Conservation (phyloP, 2,329 filamentous ascomycete genomes). For the Colletotrichum sp. region DNA sequence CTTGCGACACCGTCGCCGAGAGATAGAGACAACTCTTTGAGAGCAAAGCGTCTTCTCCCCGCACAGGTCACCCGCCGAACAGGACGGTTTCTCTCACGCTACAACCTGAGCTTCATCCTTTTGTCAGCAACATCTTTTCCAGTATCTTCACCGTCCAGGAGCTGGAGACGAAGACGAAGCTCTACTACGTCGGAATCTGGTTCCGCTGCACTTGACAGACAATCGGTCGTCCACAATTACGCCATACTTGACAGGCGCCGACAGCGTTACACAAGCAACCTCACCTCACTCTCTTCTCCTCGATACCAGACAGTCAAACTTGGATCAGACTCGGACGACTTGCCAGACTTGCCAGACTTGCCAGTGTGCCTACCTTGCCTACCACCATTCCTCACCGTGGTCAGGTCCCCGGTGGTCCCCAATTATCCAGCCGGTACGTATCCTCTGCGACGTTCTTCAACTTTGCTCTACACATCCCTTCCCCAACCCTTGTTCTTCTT, state of each 20-base stretch:
- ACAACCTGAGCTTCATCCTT: neutral
- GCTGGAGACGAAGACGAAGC: neutral
- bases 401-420: neutral
- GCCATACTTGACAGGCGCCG: neutral
- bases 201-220: neutral
- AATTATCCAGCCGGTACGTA: constrained; percentile 5
- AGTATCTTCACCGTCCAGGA: neutral
- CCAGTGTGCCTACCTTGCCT: neutral
- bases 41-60: neutral
- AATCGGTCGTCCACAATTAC: neutral
- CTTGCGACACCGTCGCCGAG: neutral
- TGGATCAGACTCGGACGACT: neutral
- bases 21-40: neutral
- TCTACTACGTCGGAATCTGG: neutral
- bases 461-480: neutral
- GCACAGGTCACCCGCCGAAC: neutral
- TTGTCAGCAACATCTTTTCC: neutral
- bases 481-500: neutral
- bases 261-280: neutral
- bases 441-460: neutral
- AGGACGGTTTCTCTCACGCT: neutral
- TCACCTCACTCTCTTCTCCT: neutral
- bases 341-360: neutral
- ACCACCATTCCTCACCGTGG: neutral
- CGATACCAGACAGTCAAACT: neutral